phyloP scores from a whole-genome alignment of 352 stramenopile genomes.

The Bremia lactucae region DNA sequence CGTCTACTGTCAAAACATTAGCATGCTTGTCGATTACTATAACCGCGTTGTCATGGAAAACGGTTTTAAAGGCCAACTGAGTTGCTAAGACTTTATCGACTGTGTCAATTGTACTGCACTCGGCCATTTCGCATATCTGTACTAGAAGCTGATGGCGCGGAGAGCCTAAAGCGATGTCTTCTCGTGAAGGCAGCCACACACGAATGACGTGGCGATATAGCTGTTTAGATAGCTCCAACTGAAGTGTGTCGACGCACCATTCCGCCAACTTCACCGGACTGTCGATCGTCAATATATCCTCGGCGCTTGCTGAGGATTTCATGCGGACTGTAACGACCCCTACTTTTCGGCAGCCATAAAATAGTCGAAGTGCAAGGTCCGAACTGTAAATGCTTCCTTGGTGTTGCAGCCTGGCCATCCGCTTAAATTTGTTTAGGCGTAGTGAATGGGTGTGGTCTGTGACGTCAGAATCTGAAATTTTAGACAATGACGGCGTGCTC shows the following conservation, averaged over 20 bases:
- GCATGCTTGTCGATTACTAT: conserved; percentile 52
- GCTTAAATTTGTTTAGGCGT: conserved; percentile 15
- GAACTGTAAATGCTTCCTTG: conserved; percentile 21
- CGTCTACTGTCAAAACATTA: conserved; percentile 49
- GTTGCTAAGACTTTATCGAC: conserved; percentile 8
- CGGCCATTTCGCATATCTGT: conserved; percentile 30
- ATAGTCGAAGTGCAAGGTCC: conserved; percentile 20
- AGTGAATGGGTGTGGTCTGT: conserved; percentile 6
- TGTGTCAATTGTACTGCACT: conserved; percentile 1
- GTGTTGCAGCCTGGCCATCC: conserved; percentile 14
- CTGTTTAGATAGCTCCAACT: conserved; percentile 9
- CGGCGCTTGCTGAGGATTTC: conserved; percentile 7
- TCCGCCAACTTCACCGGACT: conserved; percentile 18
- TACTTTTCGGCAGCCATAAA: conserved; percentile 13
- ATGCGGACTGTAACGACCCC: conserved; percentile 5
- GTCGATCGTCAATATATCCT: conserved; percentile 12
- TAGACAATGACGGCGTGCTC: conserved; percentile 4
- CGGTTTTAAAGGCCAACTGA: conserved; percentile 19
- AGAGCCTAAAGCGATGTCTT: conserved; percentile 14
- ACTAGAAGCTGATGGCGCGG: conserved; percentile 34
- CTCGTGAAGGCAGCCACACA: conserved; percentile 16
- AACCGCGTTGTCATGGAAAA: conserved; percentile 45
- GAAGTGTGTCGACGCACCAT: conserved; percentile 20
- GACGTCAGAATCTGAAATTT: background rate
- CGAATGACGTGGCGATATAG: conserved; percentile 20